phyloP scores from a whole-genome alignment of 1,284 basidiomycete species.

The Cryptococcus jaspeensis region DNA sequence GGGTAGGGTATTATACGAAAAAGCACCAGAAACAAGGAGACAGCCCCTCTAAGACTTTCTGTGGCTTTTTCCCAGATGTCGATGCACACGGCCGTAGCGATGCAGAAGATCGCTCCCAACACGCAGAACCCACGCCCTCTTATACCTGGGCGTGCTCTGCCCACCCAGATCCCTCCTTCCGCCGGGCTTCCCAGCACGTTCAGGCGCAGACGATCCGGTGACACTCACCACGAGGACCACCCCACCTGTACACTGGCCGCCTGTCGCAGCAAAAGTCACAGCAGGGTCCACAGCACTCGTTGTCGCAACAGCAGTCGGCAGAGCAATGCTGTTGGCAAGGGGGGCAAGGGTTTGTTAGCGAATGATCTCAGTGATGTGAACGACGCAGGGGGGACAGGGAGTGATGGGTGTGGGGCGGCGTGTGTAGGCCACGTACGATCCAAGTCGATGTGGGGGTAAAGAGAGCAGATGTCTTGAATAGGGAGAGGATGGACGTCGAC shows the following conservation, averaged over 20 bases:
- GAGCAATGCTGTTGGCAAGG: constrained; percentile 9
- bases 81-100: too few species aligned
- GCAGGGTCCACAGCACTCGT: constrained; percentile 15
- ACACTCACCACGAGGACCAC: constrained; percentile 8
- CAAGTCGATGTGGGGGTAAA: too few species aligned
- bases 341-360: background rate
- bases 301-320: constrained; percentile 19
- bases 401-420: background rate
- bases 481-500: constrained; percentile 2
- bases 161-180: background rate
- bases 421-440: too few species aligned
- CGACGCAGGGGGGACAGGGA: background rate
- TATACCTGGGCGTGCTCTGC: background rate
- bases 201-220: too few species aligned
- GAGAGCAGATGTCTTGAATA: background rate
- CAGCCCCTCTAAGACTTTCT: too few species aligned
- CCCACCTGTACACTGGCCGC: background rate
- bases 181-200: too few species aligned
- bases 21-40: background rate
- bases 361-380: background rate
- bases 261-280: constrained; percentile 19
- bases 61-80: too few species aligned
- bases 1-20: background rate
- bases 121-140: background rate
- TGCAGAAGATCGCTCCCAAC: background rate